phyloP scores from a whole-genome alignment of 2,329 filamentous ascomycete species.

The Rutstroemia sydowiana region DNA sequence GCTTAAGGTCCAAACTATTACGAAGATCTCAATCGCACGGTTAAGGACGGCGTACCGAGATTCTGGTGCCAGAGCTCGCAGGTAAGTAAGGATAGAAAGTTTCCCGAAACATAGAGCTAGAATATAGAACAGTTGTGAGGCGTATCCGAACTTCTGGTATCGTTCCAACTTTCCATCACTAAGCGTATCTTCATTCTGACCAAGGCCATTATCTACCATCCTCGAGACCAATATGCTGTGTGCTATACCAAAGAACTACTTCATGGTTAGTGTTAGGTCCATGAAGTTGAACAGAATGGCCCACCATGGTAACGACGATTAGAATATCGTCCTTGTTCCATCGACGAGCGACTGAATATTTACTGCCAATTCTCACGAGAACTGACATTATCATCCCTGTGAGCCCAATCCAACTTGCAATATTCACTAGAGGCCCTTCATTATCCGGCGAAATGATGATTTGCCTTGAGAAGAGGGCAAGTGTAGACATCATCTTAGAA shows the following conservation, averaged over 20 bases:
- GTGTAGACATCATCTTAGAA: background rate
- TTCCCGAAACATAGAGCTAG: constrained; percentile 24
- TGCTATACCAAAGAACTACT: constrained; percentile 4
- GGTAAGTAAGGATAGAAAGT: constrained; percentile 16
- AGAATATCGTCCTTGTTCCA: constrained; percentile 14
- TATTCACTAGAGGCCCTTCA: constrained; percentile 34
- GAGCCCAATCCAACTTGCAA: constrained; percentile 33
- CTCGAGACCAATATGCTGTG: constrained; percentile 11
- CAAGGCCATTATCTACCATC: constrained; percentile 18
- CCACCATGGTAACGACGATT: constrained; percentile 15
- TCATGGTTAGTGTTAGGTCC: constrained; percentile 5
- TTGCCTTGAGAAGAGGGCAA: background rate
- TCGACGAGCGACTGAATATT: constrained; percentile 15
- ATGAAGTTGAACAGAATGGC: constrained; percentile 7
- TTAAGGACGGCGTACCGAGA: constrained; percentile 12
- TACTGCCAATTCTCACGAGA: constrained; percentile 29
- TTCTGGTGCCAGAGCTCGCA: constrained; percentile 4
- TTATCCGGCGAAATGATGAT: constrained; percentile 34
- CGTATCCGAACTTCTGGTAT: constrained; percentile 25
- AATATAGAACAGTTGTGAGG: constrained; percentile 25
- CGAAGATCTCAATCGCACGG: constrained; percentile 1
- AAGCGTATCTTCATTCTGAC: constrained; percentile 12
- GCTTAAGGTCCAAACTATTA: constrained; percentile 4
- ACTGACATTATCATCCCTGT: constrained; percentile 31
- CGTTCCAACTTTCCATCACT: background rate